Percentiles rank a stretch among this genome's conserved stretches.
Conservation (phyloP, 1,139 yeast species). For the Taiozyma sp. region DNA sequence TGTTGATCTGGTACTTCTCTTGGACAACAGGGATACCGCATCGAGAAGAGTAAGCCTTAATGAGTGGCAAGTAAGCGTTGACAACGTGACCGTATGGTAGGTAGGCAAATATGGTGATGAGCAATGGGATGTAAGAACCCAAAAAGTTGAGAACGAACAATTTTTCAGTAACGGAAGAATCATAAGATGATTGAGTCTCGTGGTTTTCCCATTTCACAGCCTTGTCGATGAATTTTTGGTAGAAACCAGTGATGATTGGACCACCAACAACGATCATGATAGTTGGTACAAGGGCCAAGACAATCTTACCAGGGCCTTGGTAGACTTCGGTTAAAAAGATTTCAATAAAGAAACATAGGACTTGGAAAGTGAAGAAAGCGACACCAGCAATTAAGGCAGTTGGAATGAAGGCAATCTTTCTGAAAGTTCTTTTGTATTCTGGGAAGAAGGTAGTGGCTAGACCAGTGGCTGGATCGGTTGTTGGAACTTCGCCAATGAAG, state of each 20-base stretch:
- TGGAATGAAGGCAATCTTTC: conserved; percentile 65
- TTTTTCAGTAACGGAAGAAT: conserved; percentile 62
- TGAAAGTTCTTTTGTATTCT: conserved; percentile 40
- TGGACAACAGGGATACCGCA: conserved; percentile 38
- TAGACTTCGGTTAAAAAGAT: conserved; percentile 81
- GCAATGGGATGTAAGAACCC: conserved; percentile 76
- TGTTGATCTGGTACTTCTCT: conserved; percentile 57
- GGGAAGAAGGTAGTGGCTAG: conserved; percentile 31
- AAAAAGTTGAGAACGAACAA: conserved; percentile 73
- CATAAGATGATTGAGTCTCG: conserved; percentile 48
- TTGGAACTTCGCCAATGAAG: conserved; percentile 35
- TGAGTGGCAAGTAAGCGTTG: conserved; percentile 32
- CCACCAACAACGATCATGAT: conserved; percentile 62
- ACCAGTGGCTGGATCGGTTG: conserved; percentile 32
- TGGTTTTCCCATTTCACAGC: conserved; percentile 75
- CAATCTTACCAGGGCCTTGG: conserved; percentile 68
- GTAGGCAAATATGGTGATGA: conserved; percentile 83
- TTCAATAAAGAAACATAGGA: conserved; percentile 72
- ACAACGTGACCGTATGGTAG: conserved; percentile 77
- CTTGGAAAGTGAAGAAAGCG: conserved; percentile 58
- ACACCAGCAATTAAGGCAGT: conserved; percentile 56
- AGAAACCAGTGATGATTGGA: conserved; percentile 64
- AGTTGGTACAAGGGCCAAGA: conserved; percentile 72
- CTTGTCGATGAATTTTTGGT: conserved; percentile 41
- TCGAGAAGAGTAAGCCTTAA: conserved; percentile 12